These are phyloP conservation scores for Cladosporium sp. DNA, from an alignment of 2,329 filamentous ascomycete species.

Conservation along the genomic window DNA sequence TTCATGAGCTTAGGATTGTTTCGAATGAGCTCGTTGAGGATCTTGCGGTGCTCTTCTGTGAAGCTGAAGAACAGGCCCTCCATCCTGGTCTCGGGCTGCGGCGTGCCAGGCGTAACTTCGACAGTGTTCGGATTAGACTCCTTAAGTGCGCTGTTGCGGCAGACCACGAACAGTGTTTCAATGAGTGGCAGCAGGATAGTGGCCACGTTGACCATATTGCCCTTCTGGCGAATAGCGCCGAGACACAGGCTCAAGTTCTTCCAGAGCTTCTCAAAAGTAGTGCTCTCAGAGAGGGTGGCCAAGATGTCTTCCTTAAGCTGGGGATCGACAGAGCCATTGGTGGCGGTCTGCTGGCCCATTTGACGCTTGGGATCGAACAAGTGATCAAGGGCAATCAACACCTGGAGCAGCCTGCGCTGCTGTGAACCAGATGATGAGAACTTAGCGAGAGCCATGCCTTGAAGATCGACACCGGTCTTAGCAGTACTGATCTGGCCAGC, in stretches of 20 bases:
- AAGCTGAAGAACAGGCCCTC: slow-evolving; percentile 94
- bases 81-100: slow-evolving; percentile 74
- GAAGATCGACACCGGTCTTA: slow-evolving; percentile 85
- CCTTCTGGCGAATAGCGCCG: slow-evolving; percentile 79
- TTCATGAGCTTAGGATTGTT: slow-evolving; percentile 99
- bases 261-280: slow-evolving; percentile 88
- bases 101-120: slow-evolving; percentile 55
- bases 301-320: slow-evolving; percentile 80
- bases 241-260: slow-evolving; percentile 85
- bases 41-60: slow-evolving; percentile 94
- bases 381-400: slow-evolving; percentile 91
- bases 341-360: slow-evolving; percentile 43
- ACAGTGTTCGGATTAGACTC: slow-evolving; percentile 54
- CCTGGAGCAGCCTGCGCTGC: slow-evolving; percentile 89
- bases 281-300: slow-evolving; percentile 81
- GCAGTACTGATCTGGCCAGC: slow-evolving; percentile 83
- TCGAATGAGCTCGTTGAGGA: slow-evolving; percentile 94
- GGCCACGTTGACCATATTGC: slow-evolving; percentile 94
- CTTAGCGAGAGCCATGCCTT: slow-evolving; percentile 87
- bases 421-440: slow-evolving; percentile 96
- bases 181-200: slow-evolving; percentile 93
- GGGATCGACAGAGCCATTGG: slow-evolving; percentile 37
- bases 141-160: slow-evolving; percentile 88
- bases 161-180: slow-evolving; percentile 97
- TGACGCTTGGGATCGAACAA: slow-evolving; percentile 76